Evolutionary conservation across 2,329 filamentous ascomycete species (phyloP).

Genomic region (Gnomoniopsis sp.): DNA sequence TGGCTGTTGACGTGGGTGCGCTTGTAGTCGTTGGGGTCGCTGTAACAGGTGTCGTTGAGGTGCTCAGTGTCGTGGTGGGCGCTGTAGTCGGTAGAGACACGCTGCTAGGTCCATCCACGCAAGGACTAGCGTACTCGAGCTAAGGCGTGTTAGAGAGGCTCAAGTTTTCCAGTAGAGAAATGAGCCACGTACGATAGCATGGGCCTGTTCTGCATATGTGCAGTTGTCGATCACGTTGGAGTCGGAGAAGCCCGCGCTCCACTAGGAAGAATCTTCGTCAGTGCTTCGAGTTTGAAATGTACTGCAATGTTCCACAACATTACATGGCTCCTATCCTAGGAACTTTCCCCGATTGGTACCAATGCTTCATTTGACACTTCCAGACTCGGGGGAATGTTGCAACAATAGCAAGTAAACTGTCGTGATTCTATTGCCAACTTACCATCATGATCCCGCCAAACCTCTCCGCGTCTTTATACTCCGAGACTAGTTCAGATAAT

Average conservation of each 20-base stretch:
- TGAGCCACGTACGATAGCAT: conserved; percentile 25
- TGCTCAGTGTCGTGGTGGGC: background rate
- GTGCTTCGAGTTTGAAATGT: background rate
- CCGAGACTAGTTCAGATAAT: conserved; percentile 27
- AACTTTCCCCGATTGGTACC: background rate
- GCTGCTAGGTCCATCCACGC: conserved; percentile 3
- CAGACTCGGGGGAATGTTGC: background rate
- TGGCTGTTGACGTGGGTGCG: background rate
- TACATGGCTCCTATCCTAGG: background rate
- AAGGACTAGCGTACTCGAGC: conserved; percentile 7
- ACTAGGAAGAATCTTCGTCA: conserved; percentile 18
- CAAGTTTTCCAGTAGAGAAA: background rate
- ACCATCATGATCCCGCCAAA: conserved; percentile 37
- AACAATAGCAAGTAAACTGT: background rate
- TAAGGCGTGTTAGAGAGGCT: background rate
- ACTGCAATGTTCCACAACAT: too few species aligned
- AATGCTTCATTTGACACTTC: background rate
- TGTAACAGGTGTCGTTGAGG: background rate
- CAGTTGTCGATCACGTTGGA: conserved; percentile 29
- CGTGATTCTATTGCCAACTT: background rate
- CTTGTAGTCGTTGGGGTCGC: background rate
- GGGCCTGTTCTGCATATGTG: conserved; percentile 38
- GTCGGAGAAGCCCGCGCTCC: conserved; percentile 39
- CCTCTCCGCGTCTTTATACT: conserved; percentile 26
- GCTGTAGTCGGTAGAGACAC: conserved; percentile 1